phyloP scores from a whole-genome alignment of 805 yeast species.

The Barnettozyma botsteinii region DNA sequence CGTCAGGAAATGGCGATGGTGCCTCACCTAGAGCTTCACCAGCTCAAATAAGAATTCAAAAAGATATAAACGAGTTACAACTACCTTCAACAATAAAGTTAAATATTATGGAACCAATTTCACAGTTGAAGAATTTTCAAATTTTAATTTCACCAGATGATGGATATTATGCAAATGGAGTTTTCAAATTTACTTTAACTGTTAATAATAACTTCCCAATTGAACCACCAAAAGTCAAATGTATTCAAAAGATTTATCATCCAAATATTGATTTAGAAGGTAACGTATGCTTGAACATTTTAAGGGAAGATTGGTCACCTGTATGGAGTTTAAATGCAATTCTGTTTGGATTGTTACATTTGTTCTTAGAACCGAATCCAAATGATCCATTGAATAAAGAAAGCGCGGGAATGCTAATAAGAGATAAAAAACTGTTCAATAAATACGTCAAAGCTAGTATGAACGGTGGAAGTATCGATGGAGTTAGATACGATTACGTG shows the following conservation, averaged over 20 bases:
- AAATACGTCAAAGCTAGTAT: constrained; percentile 55
- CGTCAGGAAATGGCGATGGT: no score
- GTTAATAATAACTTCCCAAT: constrained; percentile 79
- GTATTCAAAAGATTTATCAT: constrained; percentile 72
- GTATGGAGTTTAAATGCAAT: constrained; percentile 77
- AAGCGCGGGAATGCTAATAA: constrained; percentile 62
- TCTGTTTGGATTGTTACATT: constrained; percentile 75
- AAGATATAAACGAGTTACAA: constrained; percentile 65
- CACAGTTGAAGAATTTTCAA: constrained; percentile 49
- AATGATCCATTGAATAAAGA: constrained; percentile 88
- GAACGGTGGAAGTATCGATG: constrained; percentile 64
- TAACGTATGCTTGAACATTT: constrained; percentile 83
- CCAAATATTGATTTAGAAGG: constrained; percentile 92
- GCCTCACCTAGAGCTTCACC: constrained; percentile 31
- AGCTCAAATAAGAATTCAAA: constrained; percentile 72
- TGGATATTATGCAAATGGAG: constrained; percentile 67
- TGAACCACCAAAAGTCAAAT: constrained; percentile 82
- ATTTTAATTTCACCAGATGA: constrained; percentile 58
- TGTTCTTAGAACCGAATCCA: constrained; percentile 87
- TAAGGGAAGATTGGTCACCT: constrained; percentile 96
- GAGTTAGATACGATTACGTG: constrained; percentile 60
- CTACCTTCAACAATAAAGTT: constrained; percentile 53
- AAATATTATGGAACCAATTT: constrained; percentile 40
- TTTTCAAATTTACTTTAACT: constrained; percentile 60
- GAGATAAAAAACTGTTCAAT: constrained; percentile 44